phyloP scores from a whole-genome alignment of 495 filamentous ascomycete species.

The Talaromyces proteolyticus region DNA sequence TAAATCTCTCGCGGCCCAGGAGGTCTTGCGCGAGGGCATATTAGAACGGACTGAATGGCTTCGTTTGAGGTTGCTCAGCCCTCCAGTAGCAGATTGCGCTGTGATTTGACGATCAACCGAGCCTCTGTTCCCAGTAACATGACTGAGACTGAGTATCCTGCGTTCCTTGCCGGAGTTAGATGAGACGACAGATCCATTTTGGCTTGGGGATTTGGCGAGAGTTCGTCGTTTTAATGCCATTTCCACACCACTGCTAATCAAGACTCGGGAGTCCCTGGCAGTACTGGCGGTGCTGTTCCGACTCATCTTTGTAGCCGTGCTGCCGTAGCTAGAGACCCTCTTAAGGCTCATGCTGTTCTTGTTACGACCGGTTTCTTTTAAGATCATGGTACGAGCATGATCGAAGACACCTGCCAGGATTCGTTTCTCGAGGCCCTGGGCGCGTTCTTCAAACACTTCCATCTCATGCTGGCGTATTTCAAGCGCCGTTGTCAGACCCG shows the following conservation, averaged over 20 bases:
- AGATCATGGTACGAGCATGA: slow-evolving; percentile 79
- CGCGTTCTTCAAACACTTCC: slow-evolving; percentile 78
- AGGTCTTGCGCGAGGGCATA: slow-evolving; percentile 59
- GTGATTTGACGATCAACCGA: slow-evolving; percentile 46
- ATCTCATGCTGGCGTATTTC: slow-evolving; percentile 87
- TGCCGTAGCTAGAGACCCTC: slow-evolving; percentile 53
- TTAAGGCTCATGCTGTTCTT: slow-evolving; percentile 61
- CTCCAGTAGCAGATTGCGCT: slow-evolving; percentile 30
- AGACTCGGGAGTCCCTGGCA: slow-evolving; percentile 30
- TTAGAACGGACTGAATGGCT: slow-evolving; percentile 69
- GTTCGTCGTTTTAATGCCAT: slow-evolving; percentile 47
- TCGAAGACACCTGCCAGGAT: slow-evolving; percentile 95
- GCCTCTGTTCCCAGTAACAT: slow-evolving; percentile 76
- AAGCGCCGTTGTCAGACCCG: slow-evolving; percentile 81
- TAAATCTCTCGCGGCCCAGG: slow-evolving; percentile 57
- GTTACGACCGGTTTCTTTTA: slow-evolving; percentile 44
- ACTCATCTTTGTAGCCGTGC: slow-evolving; percentile 36
- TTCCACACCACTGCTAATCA: slow-evolving; percentile 43
- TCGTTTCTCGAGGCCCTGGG: slow-evolving; percentile 80
- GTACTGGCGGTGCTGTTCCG: slow-evolving; percentile 32
- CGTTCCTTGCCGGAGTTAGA: slow-evolving; percentile 48
- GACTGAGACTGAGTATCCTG: slow-evolving; percentile 81
- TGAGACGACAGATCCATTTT: slow-evolving; percentile 42
- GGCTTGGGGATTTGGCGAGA: slow-evolving; percentile 23
- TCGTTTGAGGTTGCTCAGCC: slow-evolving; percentile 51